Conservation (phyloP, 208 protist species). For the Leptomonas seymouri region DNA sequence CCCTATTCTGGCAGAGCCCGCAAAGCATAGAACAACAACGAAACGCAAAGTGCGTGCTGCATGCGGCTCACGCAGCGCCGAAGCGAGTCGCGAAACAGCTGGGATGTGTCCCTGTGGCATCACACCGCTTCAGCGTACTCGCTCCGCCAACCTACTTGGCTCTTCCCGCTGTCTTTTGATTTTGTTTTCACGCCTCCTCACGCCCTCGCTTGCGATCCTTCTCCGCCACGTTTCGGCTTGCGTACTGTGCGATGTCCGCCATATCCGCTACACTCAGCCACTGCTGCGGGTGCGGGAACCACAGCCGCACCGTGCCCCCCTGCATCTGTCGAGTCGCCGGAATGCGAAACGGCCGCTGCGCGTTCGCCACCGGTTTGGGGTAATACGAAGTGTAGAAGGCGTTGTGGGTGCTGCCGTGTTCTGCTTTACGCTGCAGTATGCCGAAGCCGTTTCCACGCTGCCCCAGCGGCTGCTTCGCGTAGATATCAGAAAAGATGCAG, state of each 20-base stretch:
- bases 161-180: no score
- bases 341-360: conserved; percentile 57
- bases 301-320: conserved; percentile 41
- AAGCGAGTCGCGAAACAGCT: no score
- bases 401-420: conserved; percentile 21
- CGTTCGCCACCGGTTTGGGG: conserved; percentile 44
- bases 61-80: no score
- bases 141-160: no score
- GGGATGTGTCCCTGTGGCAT: no score
- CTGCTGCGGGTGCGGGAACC: conserved; percentile 59
- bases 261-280: conserved; percentile 68
- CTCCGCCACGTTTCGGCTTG: conserved; percentile 22
- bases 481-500: conserved; percentile 36
- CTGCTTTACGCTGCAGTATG: conserved; percentile 39
- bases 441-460: conserved; percentile 65
- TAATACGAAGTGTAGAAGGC: conserved; percentile 43
- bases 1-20: no score
- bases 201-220: conserved; percentile 38
- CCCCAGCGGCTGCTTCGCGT: conserved; percentile 47
- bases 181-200: conserved; percentile 15
- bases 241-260: conserved; percentile 49
- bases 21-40: no score
- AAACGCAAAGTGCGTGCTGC: no score
- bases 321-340: conserved; percentile 39
- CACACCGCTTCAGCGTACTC: no score